Conservation (phyloP, 768 basidiomycete species). For the Pholiota microspora region DNA sequence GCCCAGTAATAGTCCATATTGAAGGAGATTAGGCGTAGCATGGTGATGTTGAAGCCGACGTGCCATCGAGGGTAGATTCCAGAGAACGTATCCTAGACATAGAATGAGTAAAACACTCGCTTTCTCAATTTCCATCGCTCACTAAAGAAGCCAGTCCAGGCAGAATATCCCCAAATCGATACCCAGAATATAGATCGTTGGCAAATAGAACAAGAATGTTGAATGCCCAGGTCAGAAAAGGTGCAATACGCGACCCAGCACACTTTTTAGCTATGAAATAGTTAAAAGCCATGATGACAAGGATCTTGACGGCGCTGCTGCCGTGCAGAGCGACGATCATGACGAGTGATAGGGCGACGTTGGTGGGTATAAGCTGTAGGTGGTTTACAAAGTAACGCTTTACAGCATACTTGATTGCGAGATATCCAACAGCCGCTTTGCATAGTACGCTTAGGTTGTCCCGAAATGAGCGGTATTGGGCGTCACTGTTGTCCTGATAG, state of each 20-base stretch:
- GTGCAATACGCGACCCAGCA: conserved; percentile 41
- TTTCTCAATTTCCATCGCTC: no score
- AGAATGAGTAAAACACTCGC: no score
- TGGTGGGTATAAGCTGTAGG: conserved; percentile 51
- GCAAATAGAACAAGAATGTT: conserved; percentile 72
- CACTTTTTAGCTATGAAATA: conserved; percentile 56
- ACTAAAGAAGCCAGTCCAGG: conserved; percentile 62
- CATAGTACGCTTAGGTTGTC: conserved; percentile 69
- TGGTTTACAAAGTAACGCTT: conserved; percentile 27
- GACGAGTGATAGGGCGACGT: conserved; percentile 55
- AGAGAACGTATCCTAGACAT: conserved; percentile 54
- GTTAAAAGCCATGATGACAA: conserved; percentile 68
- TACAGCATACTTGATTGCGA: conserved; percentile 54
- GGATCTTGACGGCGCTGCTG: conserved; percentile 72
- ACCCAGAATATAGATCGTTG: conserved; percentile 78
- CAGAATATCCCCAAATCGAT: conserved; percentile 57
- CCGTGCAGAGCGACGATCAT: conserved; percentile 82
- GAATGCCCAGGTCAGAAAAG: conserved; percentile 71
- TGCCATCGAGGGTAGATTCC: conserved; percentile 94
- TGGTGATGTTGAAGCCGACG: conserved; percentile 92
- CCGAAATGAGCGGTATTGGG: conserved; percentile 88
- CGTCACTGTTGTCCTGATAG: conserved; percentile 85
- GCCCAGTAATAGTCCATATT: conserved; percentile 94
- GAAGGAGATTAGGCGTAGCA: conserved; percentile 91
- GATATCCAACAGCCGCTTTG: conserved; percentile 45